These are phyloP conservation scores for Boletus rubroflammeus DNA, from an alignment of 768 basidiomycete species.

Conservation along the genomic window DNA sequence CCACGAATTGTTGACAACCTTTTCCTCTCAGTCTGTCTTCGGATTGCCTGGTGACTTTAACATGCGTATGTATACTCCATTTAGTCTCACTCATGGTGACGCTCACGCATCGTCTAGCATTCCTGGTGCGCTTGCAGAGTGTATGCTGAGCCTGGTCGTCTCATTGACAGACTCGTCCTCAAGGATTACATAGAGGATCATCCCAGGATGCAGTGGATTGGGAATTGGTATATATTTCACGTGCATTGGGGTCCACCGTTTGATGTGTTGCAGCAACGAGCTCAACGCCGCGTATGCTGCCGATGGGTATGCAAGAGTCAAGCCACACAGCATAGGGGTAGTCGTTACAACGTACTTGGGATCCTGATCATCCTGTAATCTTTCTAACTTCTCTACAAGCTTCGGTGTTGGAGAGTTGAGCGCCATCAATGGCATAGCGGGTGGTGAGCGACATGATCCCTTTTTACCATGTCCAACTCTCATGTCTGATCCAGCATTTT, in stretches of 20 bases:
- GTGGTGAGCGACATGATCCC: constrained; percentile 40
- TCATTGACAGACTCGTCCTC: not conserved
- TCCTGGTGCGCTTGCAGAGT: constrained; percentile 22
- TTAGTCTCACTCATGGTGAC: not conserved
- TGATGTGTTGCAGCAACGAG: constrained; percentile 55
- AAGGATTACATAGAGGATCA: constrained; percentile 84
- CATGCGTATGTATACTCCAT: constrained; percentile 40
- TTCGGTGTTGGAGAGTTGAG: constrained; percentile 95
- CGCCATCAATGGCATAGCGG: constrained; percentile 81
- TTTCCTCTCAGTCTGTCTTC: constrained; percentile 59
- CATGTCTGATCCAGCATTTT: constrained; percentile 47
- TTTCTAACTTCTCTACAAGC: constrained; percentile 31
- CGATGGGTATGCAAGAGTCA: constrained; percentile 90
- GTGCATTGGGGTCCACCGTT: not conserved
- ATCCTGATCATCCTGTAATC: not conserved
- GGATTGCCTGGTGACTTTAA: constrained; percentile 90
- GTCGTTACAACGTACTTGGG: constrained; percentile 68
- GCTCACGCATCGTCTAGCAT: constrained; percentile 18
- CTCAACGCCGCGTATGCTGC: constrained; percentile 88
- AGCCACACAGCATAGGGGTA: constrained; percentile 67
- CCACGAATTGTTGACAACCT: not conserved
- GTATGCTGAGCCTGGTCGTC: not conserved
- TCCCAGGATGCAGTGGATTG: constrained; percentile 77
- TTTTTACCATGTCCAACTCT: not conserved
- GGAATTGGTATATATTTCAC: constrained; percentile 57